Conservation (phyloP, 2,329 filamentous ascomycete genomes). For the Penicillium corylophilum region DNA sequence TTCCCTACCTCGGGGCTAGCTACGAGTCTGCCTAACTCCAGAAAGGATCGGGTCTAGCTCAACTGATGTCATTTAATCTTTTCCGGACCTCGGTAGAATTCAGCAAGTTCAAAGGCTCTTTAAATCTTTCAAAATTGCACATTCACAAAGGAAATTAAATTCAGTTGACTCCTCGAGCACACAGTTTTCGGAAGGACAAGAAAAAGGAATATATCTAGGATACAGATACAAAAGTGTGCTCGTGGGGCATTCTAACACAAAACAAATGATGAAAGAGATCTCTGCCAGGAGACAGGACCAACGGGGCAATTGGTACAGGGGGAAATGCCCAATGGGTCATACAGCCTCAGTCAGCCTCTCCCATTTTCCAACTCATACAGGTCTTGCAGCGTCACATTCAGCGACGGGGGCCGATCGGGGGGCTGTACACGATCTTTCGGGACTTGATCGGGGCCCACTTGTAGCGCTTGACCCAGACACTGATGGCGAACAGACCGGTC, state of each 20-base stretch:
- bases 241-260: constrained; percentile 42
- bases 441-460: constrained; percentile 98
- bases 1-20: too few species aligned
- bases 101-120: background rate
- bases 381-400: constrained; percentile 28
- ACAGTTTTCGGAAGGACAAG: constrained; percentile 39
- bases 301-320: constrained; percentile 24
- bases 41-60: background rate
- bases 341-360: constrained; percentile 26
- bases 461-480: constrained; percentile 98
- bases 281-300: constrained; percentile 23
- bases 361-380: constrained; percentile 32
- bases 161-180: constrained; percentile 39
- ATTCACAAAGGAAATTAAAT: constrained; percentile 41
- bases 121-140: background rate
- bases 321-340: constrained; percentile 26
- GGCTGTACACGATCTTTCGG: constrained; percentile 86
- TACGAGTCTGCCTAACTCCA: background rate
- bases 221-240: constrained; percentile 42
- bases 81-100: background rate
- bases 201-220: constrained; percentile 41
- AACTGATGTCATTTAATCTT: background rate
- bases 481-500: constrained; percentile 76
- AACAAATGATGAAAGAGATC: constrained; percentile 29
- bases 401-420: constrained; percentile 54